These are phyloP conservation scores for Emergomyces pasteurianus DNA, from an alignment of 2,329 filamentous ascomycete genomes.

Conservation along the genomic window DNA sequence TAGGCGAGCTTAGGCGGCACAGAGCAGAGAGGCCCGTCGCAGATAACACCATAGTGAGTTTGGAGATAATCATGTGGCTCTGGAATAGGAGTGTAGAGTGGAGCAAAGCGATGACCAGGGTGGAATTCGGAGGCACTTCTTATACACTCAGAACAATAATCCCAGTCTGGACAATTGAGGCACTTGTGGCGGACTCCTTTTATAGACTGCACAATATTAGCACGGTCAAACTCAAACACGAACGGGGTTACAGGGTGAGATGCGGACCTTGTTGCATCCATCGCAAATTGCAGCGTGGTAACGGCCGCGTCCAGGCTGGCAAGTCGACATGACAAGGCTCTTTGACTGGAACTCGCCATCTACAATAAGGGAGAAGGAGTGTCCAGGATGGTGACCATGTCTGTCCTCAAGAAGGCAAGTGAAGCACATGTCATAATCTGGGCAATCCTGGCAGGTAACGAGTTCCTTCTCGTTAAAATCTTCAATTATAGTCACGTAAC, in stretches of 20 bases:
- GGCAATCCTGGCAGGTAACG: conserved; percentile 71
- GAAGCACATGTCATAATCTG: conserved; percentile 88
- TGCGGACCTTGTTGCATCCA: conserved; percentile 63
- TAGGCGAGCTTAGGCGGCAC: conserved; percentile 31
- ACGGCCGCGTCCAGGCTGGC: conserved; percentile 67
- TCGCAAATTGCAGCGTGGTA: conserved; percentile 86
- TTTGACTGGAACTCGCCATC: conserved; percentile 39
- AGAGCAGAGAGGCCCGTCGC: conserved; percentile 80
- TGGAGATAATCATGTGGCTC: conserved; percentile 38
- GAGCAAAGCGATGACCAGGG: conserved; percentile 74
- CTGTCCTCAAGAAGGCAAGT: conserved; percentile 61
- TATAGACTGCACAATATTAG: conserved; percentile 48
- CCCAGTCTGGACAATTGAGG: conserved; percentile 92
- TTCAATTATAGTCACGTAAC: conserved; percentile 16
- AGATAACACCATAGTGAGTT: conserved; percentile 75
- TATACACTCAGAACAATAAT: conserved; percentile 75
- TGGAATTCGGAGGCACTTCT: conserved; percentile 57
- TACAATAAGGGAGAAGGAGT: conserved; percentile 55
- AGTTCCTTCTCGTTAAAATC: conserved; percentile 68
- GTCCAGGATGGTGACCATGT: conserved; percentile 85
- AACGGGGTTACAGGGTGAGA: background rate
- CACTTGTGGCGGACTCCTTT: conserved; percentile 91
- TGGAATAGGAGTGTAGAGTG: conserved; percentile 61
- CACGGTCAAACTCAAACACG: background rate
- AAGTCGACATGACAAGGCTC: conserved; percentile 51